Base-by-base conservation (phyloP, 352 stramenopile genomes). In the Pythium dissimile region DNA sequence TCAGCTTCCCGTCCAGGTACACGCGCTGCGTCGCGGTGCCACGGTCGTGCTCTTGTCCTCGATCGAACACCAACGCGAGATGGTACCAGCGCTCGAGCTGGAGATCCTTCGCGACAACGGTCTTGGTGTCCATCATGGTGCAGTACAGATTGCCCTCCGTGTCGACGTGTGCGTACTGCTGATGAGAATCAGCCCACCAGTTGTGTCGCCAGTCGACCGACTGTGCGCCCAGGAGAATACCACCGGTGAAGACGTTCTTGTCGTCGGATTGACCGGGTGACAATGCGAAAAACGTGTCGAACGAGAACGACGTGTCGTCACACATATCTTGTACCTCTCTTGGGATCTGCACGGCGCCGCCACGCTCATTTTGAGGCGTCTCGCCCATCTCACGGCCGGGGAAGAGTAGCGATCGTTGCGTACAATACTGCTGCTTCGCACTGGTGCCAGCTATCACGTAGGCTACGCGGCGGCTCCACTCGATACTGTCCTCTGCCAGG, bases 1-100 rank as follows among this genome's bases (percentile, higher is more conserved):
- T 35, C 12, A 56, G 49, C n/a, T 38, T 2, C 10, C 35, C 35
- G n/a, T 56, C 32, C 15, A 56, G 12, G 26, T 47, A 56, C 24
- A 56, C 49, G 16, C 23, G 21, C 49, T 56, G 49, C 7, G 27
- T 56, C 12, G 13, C 71, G 72, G 1, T 30, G 27, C 72, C 69
- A 84, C 37, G 10, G 16, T 24, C 18, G 59, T 56, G 2, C 54
- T 59, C 23, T 67, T 79, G 47, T n/a, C n/a, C 85, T 80, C 7
- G 7, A 41, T 41, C 34, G 7, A 41, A 41, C 47, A n/a, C n/a
- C 3, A 46, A 9, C 12, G 13, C 15, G 41, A 52, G 5, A 11
- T 57, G 50, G 42, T 59, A 59, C 52, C 52, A 59, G 5, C 41
- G 43, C 11, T 47, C 12, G 10, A 39, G 23, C 24, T 41, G 8